These are phyloP conservation scores for Colletotrichum echinochloae DNA, from an alignment of 2,329 filamentous ascomycete genomes.

Conservation along the genomic window DNA sequence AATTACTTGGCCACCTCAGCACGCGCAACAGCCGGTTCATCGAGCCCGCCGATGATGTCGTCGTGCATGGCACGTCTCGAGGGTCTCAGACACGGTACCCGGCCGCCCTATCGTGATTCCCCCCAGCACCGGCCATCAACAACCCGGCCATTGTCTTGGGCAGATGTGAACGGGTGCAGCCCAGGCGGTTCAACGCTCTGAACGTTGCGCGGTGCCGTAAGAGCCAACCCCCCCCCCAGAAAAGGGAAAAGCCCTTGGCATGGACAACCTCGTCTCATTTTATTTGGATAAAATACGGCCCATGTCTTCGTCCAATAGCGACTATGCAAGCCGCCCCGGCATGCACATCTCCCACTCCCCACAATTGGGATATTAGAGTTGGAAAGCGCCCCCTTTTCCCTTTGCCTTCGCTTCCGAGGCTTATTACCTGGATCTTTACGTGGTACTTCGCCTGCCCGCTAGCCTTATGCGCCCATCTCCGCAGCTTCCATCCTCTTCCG, in stretches of 20 bases:
- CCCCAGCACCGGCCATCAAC: neutral
- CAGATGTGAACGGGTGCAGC: neutral
- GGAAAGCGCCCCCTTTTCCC: constrained; percentile 2
- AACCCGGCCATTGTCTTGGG: neutral
- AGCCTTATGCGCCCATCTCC: neutral
- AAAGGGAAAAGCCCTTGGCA: too few relatives aligned
- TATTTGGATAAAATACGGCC: neutral
- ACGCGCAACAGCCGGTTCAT: neutral
- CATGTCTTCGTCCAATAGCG: neutral
- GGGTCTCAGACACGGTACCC: neutral
- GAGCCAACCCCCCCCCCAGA: too few relatives aligned
- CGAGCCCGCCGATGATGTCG: neutral
- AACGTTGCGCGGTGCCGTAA: neutral
- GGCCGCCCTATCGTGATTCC: neutral
- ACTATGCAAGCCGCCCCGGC: neutral
- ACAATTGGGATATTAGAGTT: neutral
- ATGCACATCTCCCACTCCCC: neutral
- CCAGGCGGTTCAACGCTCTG: neutral
- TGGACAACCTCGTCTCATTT: neutral
- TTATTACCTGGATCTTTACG: neutral
- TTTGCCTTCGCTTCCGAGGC: neutral
- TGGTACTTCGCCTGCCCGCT: neutral
- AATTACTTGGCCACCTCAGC: neutral
- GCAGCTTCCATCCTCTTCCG: neutral
- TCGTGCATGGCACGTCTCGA: neutral